These are phyloP conservation scores for Acanthamoeba lenticulata DNA, from an alignment of 208 protist species.

Conservation along the genomic window DNA sequence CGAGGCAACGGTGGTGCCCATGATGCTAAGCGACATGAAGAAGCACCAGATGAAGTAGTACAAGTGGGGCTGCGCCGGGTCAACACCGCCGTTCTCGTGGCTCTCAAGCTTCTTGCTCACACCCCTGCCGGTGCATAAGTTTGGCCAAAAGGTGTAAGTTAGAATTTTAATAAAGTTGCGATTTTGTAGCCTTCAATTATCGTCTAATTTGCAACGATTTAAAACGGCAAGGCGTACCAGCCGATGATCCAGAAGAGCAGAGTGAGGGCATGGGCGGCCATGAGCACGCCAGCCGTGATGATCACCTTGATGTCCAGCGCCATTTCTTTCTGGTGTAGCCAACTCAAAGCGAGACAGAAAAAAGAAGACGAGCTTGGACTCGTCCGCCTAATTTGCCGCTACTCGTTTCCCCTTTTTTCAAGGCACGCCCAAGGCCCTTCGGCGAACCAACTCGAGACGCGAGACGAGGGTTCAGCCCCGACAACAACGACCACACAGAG, in stretches of 20 bases:
- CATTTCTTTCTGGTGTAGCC: not conserved
- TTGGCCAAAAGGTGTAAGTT: not conserved
- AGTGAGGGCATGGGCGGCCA: not conserved
- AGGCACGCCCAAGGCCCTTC: too few relatives aligned
- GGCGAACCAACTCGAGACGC: too few relatives aligned
- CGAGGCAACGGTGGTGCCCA: not conserved
- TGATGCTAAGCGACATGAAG: not conserved
- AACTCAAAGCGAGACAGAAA: too few relatives aligned
- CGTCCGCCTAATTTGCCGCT: too few relatives aligned
- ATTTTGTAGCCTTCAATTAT: not conserved
- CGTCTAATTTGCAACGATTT: not conserved
- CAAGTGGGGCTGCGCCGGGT: not conserved
- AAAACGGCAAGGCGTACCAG: not conserved
- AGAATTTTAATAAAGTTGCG: not conserved
- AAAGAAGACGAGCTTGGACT: too few relatives aligned
- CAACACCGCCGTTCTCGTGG: not conserved
- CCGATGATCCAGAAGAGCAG: not conserved
- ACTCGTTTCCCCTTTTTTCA: too few relatives aligned
- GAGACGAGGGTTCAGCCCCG: too few relatives aligned
- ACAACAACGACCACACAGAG: too few relatives aligned
- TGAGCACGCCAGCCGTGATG: not conserved
- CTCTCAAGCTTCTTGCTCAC: not conserved
- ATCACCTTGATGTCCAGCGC: not conserved
- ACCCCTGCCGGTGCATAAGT: not conserved
- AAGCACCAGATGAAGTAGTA: constrained; percentile 21